Conservation (phyloP, 805 yeast genomes). For the Cyberlindnera amylophila region DNA sequence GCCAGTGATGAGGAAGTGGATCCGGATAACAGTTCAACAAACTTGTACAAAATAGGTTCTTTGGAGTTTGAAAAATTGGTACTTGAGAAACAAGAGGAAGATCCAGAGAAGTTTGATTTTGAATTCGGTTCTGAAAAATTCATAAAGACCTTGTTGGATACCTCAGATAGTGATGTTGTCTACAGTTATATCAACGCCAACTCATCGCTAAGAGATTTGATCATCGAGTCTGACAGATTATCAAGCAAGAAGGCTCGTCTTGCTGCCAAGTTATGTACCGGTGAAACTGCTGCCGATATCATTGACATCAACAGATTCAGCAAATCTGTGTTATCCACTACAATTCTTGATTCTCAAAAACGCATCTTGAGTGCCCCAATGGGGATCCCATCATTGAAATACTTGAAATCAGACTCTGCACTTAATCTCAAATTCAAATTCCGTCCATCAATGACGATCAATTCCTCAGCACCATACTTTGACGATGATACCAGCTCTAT, state of each 20-base stretch:
- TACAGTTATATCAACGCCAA: constrained; percentile 21
- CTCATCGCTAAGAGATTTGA: constrained; percentile 22
- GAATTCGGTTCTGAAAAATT: constrained; percentile 62
- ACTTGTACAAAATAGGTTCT: constrained; percentile 29
- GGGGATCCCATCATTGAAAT: constrained; percentile 11
- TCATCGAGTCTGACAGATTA: constrained; percentile 22
- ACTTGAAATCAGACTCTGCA: constrained; percentile 15
- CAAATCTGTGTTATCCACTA: constrained; percentile 6
- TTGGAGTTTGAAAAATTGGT: constrained; percentile 33
- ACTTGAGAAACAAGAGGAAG: constrained; percentile 29
- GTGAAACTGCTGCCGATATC: constrained; percentile 18
- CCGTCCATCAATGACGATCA: neutral
- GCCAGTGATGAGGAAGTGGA: constrained; percentile 4
- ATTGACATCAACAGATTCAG: constrained; percentile 8
- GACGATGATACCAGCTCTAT: constrained; percentile 5
- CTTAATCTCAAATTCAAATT: constrained; percentile 14
- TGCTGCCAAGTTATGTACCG: constrained; percentile 20
- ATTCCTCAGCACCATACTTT: neutral
- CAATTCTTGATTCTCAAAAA: constrained; percentile 18
- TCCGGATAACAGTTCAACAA: constrained; percentile 10
- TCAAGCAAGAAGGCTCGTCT: constrained; percentile 22
- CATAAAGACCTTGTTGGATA: constrained; percentile 39
- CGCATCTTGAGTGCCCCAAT: constrained; percentile 9
- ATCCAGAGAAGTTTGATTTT: constrained; percentile 28
- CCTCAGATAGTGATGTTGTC: constrained; percentile 23